These are phyloP conservation scores for Saturnispora sekii DNA, from an alignment of 805 yeast genomes.

Conservation along the genomic window DNA sequence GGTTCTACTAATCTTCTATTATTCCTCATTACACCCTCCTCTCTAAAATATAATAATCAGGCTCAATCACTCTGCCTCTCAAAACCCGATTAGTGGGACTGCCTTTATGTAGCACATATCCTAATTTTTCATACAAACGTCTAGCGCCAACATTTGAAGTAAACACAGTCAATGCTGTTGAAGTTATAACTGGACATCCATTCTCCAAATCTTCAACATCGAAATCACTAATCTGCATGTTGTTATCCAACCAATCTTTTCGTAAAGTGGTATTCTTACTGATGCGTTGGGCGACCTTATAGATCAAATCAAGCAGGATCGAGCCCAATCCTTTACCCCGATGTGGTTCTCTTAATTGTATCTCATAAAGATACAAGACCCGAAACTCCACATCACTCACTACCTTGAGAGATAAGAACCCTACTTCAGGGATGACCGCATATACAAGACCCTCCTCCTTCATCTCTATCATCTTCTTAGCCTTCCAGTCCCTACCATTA, in stretches of 20 bases:
- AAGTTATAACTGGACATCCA: conserved; percentile 1
- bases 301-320: conserved; percentile 29
- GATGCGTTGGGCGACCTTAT: conserved; percentile 21
- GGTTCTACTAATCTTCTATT: no score
- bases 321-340: conserved; percentile 34
- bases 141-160: conserved; percentile 8
- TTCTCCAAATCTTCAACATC: conserved; percentile 3
- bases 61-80: conserved; percentile 9
- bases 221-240: not conserved
- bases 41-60: conserved; percentile 11
- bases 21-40: not conserved
- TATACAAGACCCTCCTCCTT: conserved; percentile 38
- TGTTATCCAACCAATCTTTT: conserved; percentile 6
- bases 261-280: conserved; percentile 5
- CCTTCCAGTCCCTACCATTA: conserved; percentile 34
- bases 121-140: conserved; percentile 5
- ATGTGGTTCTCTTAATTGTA: conserved; percentile 33
- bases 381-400: conserved; percentile 31
- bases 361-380: conserved; percentile 47
- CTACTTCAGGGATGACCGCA: conserved; percentile 29
- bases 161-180: conserved; percentile 12
- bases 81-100: conserved; percentile 7
- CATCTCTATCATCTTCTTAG: conserved; percentile 36
- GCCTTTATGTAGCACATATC: conserved; percentile 1
- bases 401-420: conserved; percentile 39